These are phyloP conservation scores for Penicillium griseofulvum DNA, from an alignment of 2,329 filamentous ascomycete genomes.

Conservation along the genomic window DNA sequence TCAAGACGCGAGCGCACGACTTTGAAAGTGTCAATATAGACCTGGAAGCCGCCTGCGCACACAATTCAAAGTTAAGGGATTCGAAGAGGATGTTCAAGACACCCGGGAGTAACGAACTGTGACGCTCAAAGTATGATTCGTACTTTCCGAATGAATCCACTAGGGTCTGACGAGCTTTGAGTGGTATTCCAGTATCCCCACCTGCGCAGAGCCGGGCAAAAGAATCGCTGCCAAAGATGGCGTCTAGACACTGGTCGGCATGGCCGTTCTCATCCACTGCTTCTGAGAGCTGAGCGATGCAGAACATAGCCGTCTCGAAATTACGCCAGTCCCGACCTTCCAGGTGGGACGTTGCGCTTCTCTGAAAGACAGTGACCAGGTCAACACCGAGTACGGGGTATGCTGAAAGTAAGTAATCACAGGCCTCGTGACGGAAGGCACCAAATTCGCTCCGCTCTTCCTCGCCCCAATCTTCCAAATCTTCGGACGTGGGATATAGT, in stretches of 20 bases:
- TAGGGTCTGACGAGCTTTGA: conserved; percentile 42
- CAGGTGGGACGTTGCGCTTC: conserved; percentile 36
- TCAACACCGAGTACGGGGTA: conserved; percentile 45
- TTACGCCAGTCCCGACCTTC: conserved; percentile 39
- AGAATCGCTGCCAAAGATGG: conserved; percentile 39
- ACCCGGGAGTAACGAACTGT: conserved; percentile 39
- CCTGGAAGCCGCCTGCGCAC: conserved; percentile 42
- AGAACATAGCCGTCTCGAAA: conserved; percentile 47
- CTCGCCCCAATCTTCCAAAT: conserved; percentile 40
- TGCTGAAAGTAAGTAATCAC: conserved; percentile 45
- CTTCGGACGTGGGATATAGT: conserved; percentile 35
- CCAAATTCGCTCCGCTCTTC: conserved; percentile 45
- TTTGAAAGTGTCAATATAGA: conserved; percentile 47
- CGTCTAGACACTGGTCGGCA: conserved; percentile 41
- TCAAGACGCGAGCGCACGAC: conserved; percentile 43
- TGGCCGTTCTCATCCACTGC: conserved; percentile 46
- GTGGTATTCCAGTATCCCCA: conserved; percentile 31
- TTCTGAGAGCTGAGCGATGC: conserved; percentile 45
- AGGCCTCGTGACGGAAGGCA: conserved; percentile 46
- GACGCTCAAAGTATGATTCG: conserved; percentile 45
- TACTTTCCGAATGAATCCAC: conserved; percentile 46
- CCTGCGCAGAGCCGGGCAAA: conserved; percentile 36
- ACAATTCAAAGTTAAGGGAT: conserved; percentile 42
- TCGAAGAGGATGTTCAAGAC: conserved; percentile 47
- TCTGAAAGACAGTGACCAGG: conserved; percentile 42